Evolutionary conservation across 768 basidiomycete species (phyloP).

Genomic region (Kwoniella mangroviensis): DNA sequence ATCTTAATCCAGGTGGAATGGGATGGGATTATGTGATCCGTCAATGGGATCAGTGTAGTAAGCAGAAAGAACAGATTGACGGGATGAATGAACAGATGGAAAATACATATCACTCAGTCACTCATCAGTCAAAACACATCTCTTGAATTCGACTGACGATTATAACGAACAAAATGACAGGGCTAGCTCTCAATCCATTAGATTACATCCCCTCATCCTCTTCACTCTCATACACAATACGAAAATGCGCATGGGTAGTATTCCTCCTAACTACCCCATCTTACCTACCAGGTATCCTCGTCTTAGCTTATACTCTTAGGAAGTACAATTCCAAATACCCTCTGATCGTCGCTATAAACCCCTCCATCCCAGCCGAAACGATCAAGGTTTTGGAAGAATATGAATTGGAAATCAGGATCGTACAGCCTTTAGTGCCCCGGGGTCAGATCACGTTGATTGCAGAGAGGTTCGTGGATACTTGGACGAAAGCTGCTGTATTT

Average conservation of each 20-base stretch:
- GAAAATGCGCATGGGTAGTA: slow-evolving; percentile 61
- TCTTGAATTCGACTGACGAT: background rate
- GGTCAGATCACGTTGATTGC: slow-evolving; percentile 35
- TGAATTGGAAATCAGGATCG: slow-evolving; percentile 25
- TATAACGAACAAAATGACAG: slow-evolving; percentile 5
- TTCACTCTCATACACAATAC: background rate
- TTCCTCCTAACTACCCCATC: slow-evolving; percentile 84
- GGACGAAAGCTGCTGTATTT: slow-evolving; percentile 63
- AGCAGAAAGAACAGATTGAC: background rate
- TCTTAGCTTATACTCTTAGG: slow-evolving; percentile 76
- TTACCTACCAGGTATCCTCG: slow-evolving; percentile 87
- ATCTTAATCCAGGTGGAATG: too few species aligned
- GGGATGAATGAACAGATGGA: too few species aligned
- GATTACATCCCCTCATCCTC: background rate
- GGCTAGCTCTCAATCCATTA: slow-evolving; percentile 9
- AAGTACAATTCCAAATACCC: slow-evolving; percentile 74
- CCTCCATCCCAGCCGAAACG: slow-evolving; percentile 62
- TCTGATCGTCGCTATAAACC: slow-evolving; percentile 75
- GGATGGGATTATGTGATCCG: too few species aligned
- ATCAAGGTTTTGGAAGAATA: slow-evolving; percentile 21
- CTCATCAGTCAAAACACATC: background rate
- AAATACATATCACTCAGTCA: background rate
- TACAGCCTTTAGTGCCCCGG: slow-evolving; percentile 25
- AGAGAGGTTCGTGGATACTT: slow-evolving; percentile 65
- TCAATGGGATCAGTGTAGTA: background rate